These are phyloP conservation scores for Yarrowia hollandica DNA, from an alignment of 805 yeast genomes.

Conservation along the genomic window DNA sequence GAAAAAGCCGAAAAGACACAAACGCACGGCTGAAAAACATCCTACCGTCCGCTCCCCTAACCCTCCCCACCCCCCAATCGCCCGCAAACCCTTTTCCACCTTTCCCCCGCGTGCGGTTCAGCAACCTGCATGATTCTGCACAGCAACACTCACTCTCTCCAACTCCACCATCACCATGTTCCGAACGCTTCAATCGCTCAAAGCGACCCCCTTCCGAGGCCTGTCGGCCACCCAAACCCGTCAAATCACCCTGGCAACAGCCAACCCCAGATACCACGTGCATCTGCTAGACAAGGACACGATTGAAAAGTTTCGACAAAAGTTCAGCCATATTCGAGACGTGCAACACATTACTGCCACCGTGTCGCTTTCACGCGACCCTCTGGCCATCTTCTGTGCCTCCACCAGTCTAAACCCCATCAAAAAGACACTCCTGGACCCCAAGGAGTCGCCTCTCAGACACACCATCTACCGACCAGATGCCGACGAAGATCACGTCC, in stretches of 20 bases:
- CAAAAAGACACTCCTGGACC: conserved; percentile 3
- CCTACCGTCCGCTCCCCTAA: no score
- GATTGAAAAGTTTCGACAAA: conserved; percentile 30
- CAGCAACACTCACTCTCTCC: not conserved
- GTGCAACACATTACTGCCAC: conserved; percentile 20
- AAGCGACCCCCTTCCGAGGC: not conserved
- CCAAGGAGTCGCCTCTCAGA: conserved; percentile 8
- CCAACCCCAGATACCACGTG: conserved; percentile 27
- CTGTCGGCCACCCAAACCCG: not conserved
- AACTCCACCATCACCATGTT: not conserved
- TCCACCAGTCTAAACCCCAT: not conserved
- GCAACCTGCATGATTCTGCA: conserved; percentile 2
- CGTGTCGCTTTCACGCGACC: conserved; percentile 2
- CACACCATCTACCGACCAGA: conserved; percentile 33
- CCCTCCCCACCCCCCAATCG: not conserved
- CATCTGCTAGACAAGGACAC: conserved; percentile 33
- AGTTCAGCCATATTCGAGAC: conserved; percentile 9
- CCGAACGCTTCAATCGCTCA: not conserved
- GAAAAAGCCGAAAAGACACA: no score
- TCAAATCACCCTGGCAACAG: conserved; percentile 18
- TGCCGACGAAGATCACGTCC: conserved; percentile 29
- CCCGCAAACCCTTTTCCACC: not conserved
- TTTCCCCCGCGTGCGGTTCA: no score
- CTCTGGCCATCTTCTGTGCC: conserved; percentile 23
- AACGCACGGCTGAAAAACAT: no score